Conservation (phyloP, 768 basidiomycete genomes). For the Podaxis rugospora region DNA sequence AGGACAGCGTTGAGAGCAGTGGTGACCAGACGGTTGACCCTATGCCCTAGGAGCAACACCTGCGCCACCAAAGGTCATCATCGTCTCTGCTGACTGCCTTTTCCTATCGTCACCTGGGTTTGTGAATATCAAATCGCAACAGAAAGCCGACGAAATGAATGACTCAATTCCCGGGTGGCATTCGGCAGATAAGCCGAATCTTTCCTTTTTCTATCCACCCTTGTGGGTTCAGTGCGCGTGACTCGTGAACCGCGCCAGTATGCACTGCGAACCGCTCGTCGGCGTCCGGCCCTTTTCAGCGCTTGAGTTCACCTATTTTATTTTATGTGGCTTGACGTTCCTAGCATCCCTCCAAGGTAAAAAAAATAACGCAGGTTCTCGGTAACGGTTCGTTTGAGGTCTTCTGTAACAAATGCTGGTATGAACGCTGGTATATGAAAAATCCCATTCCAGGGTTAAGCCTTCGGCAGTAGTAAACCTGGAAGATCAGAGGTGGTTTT, state of each 20-base stretch:
- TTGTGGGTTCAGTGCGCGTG: background rate
- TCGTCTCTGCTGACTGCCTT: background rate
- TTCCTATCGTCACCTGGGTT: background rate
- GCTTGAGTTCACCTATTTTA: background rate
- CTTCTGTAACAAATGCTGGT: background rate
- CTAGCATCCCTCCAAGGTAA: background rate
- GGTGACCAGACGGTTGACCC: background rate
- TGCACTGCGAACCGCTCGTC: background rate
- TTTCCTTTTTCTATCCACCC: background rate
- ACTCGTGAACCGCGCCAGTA: background rate
- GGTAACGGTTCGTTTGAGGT: background rate
- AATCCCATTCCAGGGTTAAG: background rate
- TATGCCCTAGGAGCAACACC: background rate
- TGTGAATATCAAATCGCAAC: background rate
- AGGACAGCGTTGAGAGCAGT: too few relatives aligned
- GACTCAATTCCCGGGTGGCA: slow-evolving; percentile 3
- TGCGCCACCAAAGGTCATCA: background rate
- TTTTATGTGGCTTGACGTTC: background rate
- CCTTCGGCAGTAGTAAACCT: background rate
- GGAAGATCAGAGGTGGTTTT: background rate
- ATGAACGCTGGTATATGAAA: background rate
- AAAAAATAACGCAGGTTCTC: background rate
- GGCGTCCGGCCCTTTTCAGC: background rate
- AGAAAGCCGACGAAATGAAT: background rate
- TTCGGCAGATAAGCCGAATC: background rate